These are phyloP conservation scores for Margaritispora aquatica DNA, from an alignment of 495 filamentous ascomycete species.

Conservation along the genomic window DNA sequence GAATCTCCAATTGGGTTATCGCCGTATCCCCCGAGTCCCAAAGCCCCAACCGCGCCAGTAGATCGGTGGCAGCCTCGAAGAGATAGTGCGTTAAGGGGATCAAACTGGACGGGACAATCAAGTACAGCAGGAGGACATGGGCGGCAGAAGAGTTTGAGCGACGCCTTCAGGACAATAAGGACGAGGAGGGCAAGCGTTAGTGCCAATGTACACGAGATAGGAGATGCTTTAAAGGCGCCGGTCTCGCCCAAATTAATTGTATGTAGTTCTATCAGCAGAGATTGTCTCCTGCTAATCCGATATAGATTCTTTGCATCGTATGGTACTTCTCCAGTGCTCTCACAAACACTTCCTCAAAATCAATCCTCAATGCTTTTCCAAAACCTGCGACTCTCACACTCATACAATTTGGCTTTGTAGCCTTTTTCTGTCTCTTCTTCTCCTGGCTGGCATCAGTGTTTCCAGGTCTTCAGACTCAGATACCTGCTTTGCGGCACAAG, in stretches of 20 bases:
- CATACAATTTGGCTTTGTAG: slow-evolving; percentile 92
- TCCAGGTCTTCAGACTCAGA: slow-evolving; percentile 54
- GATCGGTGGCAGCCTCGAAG: slow-evolving; percentile 48
- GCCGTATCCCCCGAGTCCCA: slow-evolving; percentile 21
- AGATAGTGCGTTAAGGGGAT: slow-evolving; percentile 26
- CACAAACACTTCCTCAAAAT: slow-evolving; percentile 96
- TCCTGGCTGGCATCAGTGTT: slow-evolving; percentile 66
- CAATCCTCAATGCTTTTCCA: slow-evolving; percentile 88
- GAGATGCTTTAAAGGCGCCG: slow-evolving; percentile 82
- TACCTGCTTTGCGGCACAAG: slow-evolving; percentile 76
- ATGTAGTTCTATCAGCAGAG: slow-evolving; percentile 34
- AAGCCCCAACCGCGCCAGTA: slow-evolving; percentile 27
- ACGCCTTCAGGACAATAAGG: slow-evolving; percentile 75
- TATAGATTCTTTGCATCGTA: slow-evolving; percentile 68
- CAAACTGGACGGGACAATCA: slow-evolving; percentile 23
- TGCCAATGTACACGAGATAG: slow-evolving; percentile 89
- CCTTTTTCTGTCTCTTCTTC: slow-evolving; percentile 76
- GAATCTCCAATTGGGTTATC: slow-evolving; percentile 24
- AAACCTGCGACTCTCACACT: slow-evolving; percentile 91
- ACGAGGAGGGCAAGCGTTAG: slow-evolving; percentile 75
- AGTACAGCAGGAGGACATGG: slow-evolving; percentile 40
- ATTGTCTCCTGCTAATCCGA: slow-evolving; percentile 5
- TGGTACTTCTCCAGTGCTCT: slow-evolving; percentile 95
- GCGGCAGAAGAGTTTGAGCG: slow-evolving; percentile 76
- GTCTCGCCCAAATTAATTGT: slow-evolving; percentile 83